Evolutionary conservation across 2,329 filamentous ascomycete genomes (phyloP), one percentile per base, ranked within the genome.

Genomic region (Periconia digitata): DNA sequence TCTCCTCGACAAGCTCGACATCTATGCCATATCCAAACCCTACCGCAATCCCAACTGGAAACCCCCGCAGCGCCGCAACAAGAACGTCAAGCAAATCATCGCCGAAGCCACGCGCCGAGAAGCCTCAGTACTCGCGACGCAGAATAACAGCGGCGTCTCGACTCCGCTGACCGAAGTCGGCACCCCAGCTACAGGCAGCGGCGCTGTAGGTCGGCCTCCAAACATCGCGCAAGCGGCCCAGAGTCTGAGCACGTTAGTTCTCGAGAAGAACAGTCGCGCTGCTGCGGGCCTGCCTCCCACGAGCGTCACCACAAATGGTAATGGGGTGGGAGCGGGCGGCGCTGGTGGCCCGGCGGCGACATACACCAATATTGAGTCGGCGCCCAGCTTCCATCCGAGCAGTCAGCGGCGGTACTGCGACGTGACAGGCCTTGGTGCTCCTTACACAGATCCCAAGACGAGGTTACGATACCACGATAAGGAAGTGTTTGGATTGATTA

Each of bases 81-180:
- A 99, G 79, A 97, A 96, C 73, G 86, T 97, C 74, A 97, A 97
- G 74, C 90, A 95, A 62, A 94, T 99, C 54, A 81, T 99, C 52
- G 88, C 90, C 50, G 94, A 99, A 64, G 89, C 88, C 12, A 84
- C 89, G 18, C 87, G 90, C 60, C 90, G 88, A 67, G 92, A 97
- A 76, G 90, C 90, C n/a, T 95, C 91, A 3, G 81, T 89, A 29
- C 79, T 92, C 65, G 90, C 87, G 15, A 96, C 90, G 0, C 87
- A 89, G 67, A 86, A 87, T 65, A 89, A 90, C 69, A 92, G 87
- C 65, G 91, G 91, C 57, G 80, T 84, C 44, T 89, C 82, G 6
- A 95, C 92, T 1, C 89, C 55, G 53, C 73, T 67, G 16, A 61
- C 71, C 58, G 66, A 66, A 53, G 57, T 66, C 37, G 56, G 68